These are phyloP conservation scores for Sideroxylon spinosum DNA, from an alignment of 179 eudicot genomes.

Conservation along the genomic window DNA sequence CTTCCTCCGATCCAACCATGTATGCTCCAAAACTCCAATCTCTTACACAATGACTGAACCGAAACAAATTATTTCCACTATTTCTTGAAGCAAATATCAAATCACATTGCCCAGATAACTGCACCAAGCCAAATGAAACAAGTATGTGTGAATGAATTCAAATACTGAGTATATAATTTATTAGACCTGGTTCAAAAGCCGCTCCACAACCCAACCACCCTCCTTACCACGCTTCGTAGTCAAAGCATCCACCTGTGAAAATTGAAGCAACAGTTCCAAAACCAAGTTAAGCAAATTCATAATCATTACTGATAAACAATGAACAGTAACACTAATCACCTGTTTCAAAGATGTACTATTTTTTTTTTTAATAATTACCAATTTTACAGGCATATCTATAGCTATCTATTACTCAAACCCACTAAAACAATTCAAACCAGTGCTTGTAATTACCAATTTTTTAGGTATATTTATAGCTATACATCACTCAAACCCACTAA, in stretches of 20 bases:
- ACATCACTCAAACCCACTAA: background rate
- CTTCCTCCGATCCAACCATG: no score
- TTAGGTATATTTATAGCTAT: background rate
- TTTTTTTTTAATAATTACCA: background rate
- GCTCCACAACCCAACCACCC: slow-evolving; percentile 79
- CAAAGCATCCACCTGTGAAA: slow-evolving; percentile 77
- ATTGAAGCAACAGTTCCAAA: slow-evolving; percentile 1
- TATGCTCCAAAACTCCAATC: background rate
- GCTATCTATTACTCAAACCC: background rate
- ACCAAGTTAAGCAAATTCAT: background rate
- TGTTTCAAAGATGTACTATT: background rate
- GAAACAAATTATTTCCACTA: background rate
- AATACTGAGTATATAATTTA: background rate
- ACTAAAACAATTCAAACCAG: background rate
- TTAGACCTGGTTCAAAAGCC: slow-evolving; percentile 73
- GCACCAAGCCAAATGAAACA: background rate
- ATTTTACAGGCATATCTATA: background rate
- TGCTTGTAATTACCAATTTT: no score
- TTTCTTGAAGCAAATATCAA: background rate
- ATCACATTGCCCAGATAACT: background rate
- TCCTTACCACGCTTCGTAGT: slow-evolving; percentile 77
- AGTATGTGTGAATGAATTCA: background rate
- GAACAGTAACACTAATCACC: background rate
- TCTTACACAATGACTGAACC: background rate
- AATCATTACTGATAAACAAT: background rate